Evolutionary conservation across 176 grass and related monocot species (phyloP).

Genomic region (Dendrocalamus sinicus): DNA sequence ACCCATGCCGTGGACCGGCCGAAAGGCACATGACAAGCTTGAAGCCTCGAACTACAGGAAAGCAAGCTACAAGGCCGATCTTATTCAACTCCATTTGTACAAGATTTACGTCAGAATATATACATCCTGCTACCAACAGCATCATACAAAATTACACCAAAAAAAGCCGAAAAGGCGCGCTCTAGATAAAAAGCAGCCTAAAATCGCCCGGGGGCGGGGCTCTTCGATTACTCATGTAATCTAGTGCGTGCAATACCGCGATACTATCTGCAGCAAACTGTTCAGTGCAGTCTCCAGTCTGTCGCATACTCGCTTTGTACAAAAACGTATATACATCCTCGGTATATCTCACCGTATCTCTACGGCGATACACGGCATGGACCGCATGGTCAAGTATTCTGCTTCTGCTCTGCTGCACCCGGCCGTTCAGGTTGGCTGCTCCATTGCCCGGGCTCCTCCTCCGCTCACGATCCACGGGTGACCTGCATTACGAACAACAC

Average conservation of each 20-base stretch:
- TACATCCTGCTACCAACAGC: conserved; percentile 4
- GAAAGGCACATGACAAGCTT: background rate
- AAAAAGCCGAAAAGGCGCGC: conserved; percentile 8
- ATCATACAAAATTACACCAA: background rate
- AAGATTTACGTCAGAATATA: conserved; percentile 38
- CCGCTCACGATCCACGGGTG: conserved; percentile 83
- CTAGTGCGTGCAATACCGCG: conserved; percentile 22
- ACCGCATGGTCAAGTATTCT: background rate
- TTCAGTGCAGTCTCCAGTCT: background rate
- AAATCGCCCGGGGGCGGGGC: background rate
- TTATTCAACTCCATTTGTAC: conserved; percentile 42
- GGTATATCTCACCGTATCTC: background rate
- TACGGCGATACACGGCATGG: conserved; percentile 24
- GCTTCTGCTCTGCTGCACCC: background rate
- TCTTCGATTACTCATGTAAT: background rate
- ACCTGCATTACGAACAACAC: conserved; percentile 47
- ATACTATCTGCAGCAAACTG: background rate
- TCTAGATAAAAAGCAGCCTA: conserved; percentile 15
- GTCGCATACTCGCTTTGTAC: conserved; percentile 20
- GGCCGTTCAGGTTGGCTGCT: conserved; percentile 32
- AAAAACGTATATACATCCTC: conserved; percentile 17
- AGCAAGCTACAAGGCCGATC: background rate
- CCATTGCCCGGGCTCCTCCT: conserved; percentile 43
- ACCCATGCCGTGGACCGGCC: background rate
- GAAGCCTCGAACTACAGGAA: background rate